Evolutionary conservation across 345 rosid species (phyloP).

Genomic region (Hibiscus trionum): DNA sequence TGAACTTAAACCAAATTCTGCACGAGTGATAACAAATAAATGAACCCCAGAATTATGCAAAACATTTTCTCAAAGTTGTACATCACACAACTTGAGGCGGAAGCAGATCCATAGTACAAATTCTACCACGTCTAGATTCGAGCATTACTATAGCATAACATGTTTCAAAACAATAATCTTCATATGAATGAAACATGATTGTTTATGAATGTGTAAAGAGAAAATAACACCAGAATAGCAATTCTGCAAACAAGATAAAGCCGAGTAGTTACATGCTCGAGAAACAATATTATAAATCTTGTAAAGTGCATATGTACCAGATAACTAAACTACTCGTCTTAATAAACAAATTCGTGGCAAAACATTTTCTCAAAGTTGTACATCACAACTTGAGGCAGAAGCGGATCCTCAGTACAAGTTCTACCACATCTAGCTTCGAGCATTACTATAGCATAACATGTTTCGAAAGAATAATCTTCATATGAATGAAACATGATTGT

Average conservation of each 20-base stretch:
- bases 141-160: background rate
- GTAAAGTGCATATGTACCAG: background rate
- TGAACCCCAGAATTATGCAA: background rate
- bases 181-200: background rate
- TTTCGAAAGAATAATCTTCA: background rate
- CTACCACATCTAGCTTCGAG: background rate
- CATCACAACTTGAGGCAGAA: background rate
- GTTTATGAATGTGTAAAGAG: background rate
- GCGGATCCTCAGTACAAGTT: background rate
- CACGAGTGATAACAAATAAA: background rate
- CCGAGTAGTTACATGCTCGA: background rate
- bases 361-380: background rate
- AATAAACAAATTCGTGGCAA: background rate
- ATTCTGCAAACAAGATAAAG: background rate
- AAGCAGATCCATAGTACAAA: background rate
- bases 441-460: background rate
- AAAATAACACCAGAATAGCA: background rate
- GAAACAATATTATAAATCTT: too few species aligned
- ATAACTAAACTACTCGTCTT: background rate
- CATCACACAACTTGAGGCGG: background rate
- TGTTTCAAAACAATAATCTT: background rate
- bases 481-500: background rate
- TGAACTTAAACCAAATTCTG: background rate
- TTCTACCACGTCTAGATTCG: background rate
- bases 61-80: background rate